A percentile compares a stretch with the other conserved stretches of the same genome.
Evolutionary conservation across 192 early-diverging fungal species (phyloP).

Genomic region (Coemansia sp.): DNA sequence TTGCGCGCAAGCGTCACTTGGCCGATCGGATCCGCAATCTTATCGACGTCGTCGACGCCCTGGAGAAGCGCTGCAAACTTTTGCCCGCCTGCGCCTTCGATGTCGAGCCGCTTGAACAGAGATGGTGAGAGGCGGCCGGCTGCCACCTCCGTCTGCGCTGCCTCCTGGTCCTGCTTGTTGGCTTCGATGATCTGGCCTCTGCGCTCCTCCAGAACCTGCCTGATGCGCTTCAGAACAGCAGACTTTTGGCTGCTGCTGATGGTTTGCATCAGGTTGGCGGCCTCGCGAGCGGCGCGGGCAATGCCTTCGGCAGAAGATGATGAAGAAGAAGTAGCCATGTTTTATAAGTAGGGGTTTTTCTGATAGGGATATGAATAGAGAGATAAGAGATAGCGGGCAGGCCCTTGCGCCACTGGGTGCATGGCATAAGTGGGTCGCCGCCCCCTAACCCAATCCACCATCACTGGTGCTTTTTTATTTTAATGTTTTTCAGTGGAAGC

Average conservation of each 20-base stretch:
- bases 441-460: too few species aligned
- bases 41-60: slow-evolving; percentile 87
- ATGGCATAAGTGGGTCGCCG: too few species aligned
- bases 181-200: slow-evolving; percentile 73
- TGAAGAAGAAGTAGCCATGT: neutral
- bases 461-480: too few species aligned
- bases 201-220: slow-evolving; percentile 64
- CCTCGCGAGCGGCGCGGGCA: slow-evolving; percentile 64
- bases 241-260: slow-evolving; percentile 76
- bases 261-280: slow-evolving; percentile 73
- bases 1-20: slow-evolving; percentile 75
- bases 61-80: slow-evolving; percentile 87
- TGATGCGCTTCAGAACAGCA: slow-evolving; percentile 71
- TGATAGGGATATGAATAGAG: neutral
- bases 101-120: slow-evolving; percentile 87
- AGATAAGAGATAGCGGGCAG: neutral
- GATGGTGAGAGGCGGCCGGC: slow-evolving; percentile 73
- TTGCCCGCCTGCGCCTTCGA: slow-evolving; percentile 69
- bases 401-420: neutral
- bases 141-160: slow-evolving; percentile 69
- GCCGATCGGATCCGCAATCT: slow-evolving; percentile 83
- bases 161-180: slow-evolving; percentile 76
- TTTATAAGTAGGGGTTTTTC: neutral
- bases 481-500: too few species aligned
- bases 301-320: slow-evolving; percentile 41